phyloP scores from a whole-genome alignment of 768 basidiomycete species.

The Boletus subcaerulescens region DNA sequence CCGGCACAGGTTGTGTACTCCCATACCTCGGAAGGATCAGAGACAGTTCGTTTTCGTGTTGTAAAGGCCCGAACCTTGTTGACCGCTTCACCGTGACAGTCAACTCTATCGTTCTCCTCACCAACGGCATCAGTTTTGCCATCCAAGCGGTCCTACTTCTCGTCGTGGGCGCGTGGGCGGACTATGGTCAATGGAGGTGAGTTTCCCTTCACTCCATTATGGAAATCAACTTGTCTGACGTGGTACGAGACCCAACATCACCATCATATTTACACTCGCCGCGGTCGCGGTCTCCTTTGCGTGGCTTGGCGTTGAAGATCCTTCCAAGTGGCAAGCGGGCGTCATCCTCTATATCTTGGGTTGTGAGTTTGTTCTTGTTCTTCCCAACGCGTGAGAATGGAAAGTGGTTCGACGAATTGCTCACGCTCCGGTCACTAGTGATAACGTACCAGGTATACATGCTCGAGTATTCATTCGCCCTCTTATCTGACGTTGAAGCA shows the following conservation, averaged over 20 bases:
- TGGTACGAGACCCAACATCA: constrained; percentile 62
- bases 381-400: neutral
- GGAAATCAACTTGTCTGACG: neutral
- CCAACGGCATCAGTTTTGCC: constrained; percentile 77
- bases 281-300: constrained; percentile 69
- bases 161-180: constrained; percentile 73
- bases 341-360: constrained; percentile 63
- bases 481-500: constrained; percentile 21
- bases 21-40: constrained; percentile 61
- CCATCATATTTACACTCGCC: constrained; percentile 67
- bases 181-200: constrained; percentile 78
- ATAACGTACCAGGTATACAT: constrained; percentile 63
- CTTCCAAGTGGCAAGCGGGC: constrained; percentile 61
- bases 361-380: constrained; percentile 37
- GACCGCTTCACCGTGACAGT: constrained; percentile 36
- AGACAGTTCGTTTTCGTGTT: constrained; percentile 45
- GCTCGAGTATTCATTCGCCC: neutral
- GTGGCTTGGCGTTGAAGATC: constrained; percentile 71
- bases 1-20: constrained; percentile 55
- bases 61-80: neutral
- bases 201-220: neutral
- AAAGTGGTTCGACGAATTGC: neutral
- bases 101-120: constrained; percentile 74
- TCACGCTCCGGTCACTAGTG: constrained; percentile 35
- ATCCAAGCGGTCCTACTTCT: constrained; percentile 68